phyloP scores from a whole-genome alignment of 2,329 filamentous ascomycete genomes.

The Geosmithia flava region DNA sequence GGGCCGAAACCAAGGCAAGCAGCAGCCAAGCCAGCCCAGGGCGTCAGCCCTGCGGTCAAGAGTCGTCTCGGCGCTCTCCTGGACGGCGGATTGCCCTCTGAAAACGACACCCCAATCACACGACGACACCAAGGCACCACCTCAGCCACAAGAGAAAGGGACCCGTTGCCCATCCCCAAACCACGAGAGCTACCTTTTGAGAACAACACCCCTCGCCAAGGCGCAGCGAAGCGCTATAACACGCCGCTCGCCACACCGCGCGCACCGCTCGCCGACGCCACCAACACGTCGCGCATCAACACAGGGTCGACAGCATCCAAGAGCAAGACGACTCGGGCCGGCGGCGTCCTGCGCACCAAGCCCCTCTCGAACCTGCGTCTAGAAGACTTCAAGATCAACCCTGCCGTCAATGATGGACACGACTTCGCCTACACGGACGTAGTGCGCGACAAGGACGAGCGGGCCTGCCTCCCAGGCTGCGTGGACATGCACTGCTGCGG shows the following conservation, averaged over 20 bases:
- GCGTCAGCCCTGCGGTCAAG: slow-evolving; percentile 6
- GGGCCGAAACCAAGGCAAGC: background rate
- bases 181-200: slow-evolving; percentile 30
- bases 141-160: slow-evolving; percentile 1
- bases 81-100: slow-evolving; percentile 12
- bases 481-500: slow-evolving; percentile 68
- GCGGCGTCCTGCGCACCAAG: slow-evolving; percentile 25
- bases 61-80: slow-evolving; percentile 20
- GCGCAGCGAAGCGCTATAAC: background rate
- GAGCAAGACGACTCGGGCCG: background rate
- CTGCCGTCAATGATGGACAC: slow-evolving; percentile 55
- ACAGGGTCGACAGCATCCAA: background rate
- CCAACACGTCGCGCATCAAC: background rate
- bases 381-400: slow-evolving; percentile 75
- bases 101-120: slow-evolving; percentile 10
- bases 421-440: slow-evolving; percentile 65
- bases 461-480: slow-evolving; percentile 62
- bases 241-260: background rate
- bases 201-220: slow-evolving; percentile 7
- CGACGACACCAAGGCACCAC: slow-evolving; percentile 8
- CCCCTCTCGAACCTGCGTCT: slow-evolving; percentile 45
- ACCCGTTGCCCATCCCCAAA: slow-evolving; percentile 19
- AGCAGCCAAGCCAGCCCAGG: background rate
- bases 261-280: slow-evolving; percentile 1
- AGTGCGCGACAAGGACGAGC: slow-evolving; percentile 56